Evolutionary conservation across 2,329 filamentous ascomycete genomes (phyloP).

Genomic region (Didymella pinodella): DNA sequence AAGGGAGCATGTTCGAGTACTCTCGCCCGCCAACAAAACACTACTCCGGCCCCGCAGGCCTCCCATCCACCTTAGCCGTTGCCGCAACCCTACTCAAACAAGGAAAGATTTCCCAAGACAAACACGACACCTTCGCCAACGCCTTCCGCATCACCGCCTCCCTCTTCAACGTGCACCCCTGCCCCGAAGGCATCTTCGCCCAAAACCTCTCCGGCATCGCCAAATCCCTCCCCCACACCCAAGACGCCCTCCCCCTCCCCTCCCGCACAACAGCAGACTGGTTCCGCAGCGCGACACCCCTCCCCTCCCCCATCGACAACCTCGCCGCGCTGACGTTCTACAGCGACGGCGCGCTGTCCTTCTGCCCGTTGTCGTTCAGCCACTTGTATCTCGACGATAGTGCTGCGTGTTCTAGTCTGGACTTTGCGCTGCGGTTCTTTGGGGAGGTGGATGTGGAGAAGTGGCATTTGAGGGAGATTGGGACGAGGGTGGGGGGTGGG

Average conservation of each 20-base stretch:
- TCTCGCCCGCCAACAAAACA: constrained; percentile 46
- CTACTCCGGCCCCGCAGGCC: constrained; percentile 40
- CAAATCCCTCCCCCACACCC: constrained; percentile 45
- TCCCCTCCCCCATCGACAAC: constrained; percentile 47
- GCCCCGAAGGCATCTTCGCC: constrained; percentile 52
- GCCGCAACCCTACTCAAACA: constrained; percentile 9
- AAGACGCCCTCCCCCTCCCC: constrained; percentile 51
- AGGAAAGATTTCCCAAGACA: constrained; percentile 27
- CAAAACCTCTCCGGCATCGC: constrained; percentile 56
- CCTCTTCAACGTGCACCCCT: constrained; percentile 51
- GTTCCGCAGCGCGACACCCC: constrained; percentile 37
- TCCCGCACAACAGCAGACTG: constrained; percentile 53
- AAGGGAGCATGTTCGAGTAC: constrained; percentile 48
- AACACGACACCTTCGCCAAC: constrained; percentile 30
- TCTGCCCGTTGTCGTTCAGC: constrained; percentile 55
- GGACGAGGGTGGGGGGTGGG: constrained; percentile 48
- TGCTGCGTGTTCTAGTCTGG: constrained; percentile 57
- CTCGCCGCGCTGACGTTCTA: constrained; percentile 54
- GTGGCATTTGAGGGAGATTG: constrained; percentile 58
- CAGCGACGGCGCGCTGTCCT: constrained; percentile 57
- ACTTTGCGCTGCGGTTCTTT: constrained; percentile 58
- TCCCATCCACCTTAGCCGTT: constrained; percentile 11
- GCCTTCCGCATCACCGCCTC: constrained; percentile 42
- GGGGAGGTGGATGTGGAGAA: constrained; percentile 53
- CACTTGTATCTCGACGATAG: constrained; percentile 56